A percentile compares a stretch with the other conserved stretches of the same genome.
phyloP scores from a whole-genome alignment of 805 yeast species.

The Metschnikowia matae region DNA sequence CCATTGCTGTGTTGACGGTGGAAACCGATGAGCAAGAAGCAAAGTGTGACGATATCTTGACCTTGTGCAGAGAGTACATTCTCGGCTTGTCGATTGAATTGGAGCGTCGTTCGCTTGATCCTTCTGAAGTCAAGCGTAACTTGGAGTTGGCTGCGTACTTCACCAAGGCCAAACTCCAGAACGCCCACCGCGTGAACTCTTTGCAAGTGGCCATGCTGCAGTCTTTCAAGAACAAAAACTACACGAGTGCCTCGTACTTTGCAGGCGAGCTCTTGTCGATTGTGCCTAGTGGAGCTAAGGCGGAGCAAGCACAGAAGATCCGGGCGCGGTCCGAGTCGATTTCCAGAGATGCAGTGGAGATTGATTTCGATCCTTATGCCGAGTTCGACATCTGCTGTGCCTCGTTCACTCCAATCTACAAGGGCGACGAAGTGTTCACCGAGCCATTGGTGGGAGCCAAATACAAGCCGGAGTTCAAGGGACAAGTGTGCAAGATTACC shows the following conservation, averaged over 20 bases:
- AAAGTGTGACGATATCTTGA: constrained; percentile 66
- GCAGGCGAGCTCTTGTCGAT: constrained; percentile 78
- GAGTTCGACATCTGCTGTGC: constrained; percentile 88
- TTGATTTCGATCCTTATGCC: constrained; percentile 90
- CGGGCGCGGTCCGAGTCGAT: constrained; percentile 74
- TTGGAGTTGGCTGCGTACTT: constrained; percentile 95
- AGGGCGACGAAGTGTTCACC: constrained; percentile 59
- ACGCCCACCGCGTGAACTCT: constrained; percentile 82
- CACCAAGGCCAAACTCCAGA: constrained; percentile 76
- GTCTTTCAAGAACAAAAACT: constrained; percentile 85
- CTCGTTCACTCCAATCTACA: constrained; percentile 84
- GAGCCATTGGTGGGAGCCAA: constrained; percentile 91
- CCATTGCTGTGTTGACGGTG: constrained; percentile 68
- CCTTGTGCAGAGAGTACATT: constrained; percentile 82
- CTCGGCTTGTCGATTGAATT: constrained; percentile 89
- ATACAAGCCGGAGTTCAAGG: constrained; percentile 74
- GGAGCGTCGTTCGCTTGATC: constrained; percentile 75
- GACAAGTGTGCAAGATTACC: constrained; percentile 73
- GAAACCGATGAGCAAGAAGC: constrained; percentile 69
- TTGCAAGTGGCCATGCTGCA: constrained; percentile 94
- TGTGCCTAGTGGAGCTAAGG: constrained; percentile 69
- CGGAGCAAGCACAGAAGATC: constrained; percentile 83
- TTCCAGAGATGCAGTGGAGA: constrained; percentile 81
- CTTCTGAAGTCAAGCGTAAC: constrained; percentile 73
- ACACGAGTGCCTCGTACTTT: constrained; percentile 81